Base-by-base conservation (phyloP, 192 early-diverging fungal species). In the Backusella luteola region DNA sequence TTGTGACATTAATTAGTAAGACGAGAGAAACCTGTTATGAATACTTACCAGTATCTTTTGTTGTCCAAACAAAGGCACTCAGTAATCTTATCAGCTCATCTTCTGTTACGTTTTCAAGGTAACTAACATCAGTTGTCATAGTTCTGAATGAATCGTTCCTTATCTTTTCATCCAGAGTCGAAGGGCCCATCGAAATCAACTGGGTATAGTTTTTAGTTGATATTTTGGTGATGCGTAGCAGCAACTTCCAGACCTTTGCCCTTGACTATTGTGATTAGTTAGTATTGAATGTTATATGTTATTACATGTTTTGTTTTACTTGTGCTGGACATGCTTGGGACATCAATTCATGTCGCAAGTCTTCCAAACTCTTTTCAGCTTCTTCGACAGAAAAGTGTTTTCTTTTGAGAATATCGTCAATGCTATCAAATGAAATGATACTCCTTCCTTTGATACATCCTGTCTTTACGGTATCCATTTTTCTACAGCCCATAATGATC, bases 141-240 rank as follows among this genome's bases (percentile, higher is more conserved):
- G 96, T 96, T 38, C 94, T 80, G 80, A 96, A 96, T 0, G 94
- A 92, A 79, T 98, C 97, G 80, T 98, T 95, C 74, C 92, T 86
- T 78, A 98, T 94, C 80, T 96, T 96, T 67, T 89, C 90, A 14
- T 92, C 91, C 14, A 92, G 89, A 0, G 73, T 52, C n/a, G 91
- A 93, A 19, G 91, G 90, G 23, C 94, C 93, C 53, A 88, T 84
- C 14, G 88, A 81, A 44, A 96, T 87, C 0, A 95, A 83, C 1
- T 80, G 80, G n/a, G 91, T 82, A 73, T 97, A 98, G 46, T 92
- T 93, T 23, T 86, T 76, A 0, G 90, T 86, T 59, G 91, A 91
- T 6, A 93, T 83, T 56, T 91, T 86, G 76, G 93, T 89, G 0
- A 94, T 87, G 0, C 92, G 90, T 14, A 96, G 73, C 5, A 96